These are phyloP conservation scores for Niveomyces coronatus DNA, from an alignment of 2,329 filamentous ascomycete species.

Conservation along the genomic window DNA sequence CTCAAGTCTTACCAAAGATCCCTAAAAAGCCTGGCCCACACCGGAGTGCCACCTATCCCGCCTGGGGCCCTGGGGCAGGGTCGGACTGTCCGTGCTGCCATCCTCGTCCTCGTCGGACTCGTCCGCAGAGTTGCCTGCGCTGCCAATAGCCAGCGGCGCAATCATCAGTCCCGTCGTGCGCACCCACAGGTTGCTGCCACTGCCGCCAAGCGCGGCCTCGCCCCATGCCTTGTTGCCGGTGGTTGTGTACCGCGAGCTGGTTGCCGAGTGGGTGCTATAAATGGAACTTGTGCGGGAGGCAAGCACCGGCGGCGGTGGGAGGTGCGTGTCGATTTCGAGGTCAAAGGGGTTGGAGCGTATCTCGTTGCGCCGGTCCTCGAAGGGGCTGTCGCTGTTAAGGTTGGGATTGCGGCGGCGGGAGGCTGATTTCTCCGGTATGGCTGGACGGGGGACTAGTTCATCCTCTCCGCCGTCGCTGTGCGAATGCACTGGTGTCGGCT, in stretches of 20 bases:
- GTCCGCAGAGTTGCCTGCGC: too few relatives aligned
- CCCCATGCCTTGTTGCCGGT: conserved; percentile 27
- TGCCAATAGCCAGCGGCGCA: background rate
- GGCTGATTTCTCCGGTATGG: conserved; percentile 32
- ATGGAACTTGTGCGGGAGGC: conserved; percentile 21
- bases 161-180: background rate
- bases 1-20: too few relatives aligned
- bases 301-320: conserved; percentile 13
- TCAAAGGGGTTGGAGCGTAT: conserved; percentile 57
- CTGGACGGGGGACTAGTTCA: too few relatives aligned
- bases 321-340: conserved; percentile 34
- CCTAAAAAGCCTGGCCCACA: background rate
- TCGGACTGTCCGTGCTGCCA: conserved; percentile 3
- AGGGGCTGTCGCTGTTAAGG: conserved; percentile 31
- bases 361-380: conserved; percentile 39
- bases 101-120: too few relatives aligned
- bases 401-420: conserved; percentile 13
- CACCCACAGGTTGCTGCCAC: too few relatives aligned
- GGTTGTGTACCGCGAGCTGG: conserved; percentile 38
- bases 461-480: too few relatives aligned
- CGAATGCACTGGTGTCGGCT: too few relatives aligned
- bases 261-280: conserved; percentile 24
- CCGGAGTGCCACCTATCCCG: background rate
- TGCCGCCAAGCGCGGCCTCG: background rate
- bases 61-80: conserved; percentile 2